These are phyloP conservation scores for Dactylonectria estremocensis DNA, from an alignment of 2,329 filamentous ascomycete species.

Conservation along the genomic window DNA sequence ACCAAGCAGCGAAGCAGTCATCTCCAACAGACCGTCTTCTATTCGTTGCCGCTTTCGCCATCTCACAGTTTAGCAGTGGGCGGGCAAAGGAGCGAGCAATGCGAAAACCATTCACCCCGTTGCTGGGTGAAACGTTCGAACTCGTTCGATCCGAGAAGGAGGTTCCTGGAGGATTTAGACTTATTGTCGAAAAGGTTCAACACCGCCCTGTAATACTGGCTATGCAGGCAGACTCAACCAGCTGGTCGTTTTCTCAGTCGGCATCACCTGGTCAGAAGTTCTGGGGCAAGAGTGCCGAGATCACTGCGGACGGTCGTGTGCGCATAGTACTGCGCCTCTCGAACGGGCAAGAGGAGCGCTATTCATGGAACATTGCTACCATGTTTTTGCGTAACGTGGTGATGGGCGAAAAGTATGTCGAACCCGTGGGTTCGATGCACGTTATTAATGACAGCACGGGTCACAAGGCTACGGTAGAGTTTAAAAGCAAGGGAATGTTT, in stretches of 20 bases:
- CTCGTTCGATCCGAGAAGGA: conserved; percentile 88
- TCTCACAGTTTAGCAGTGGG: conserved; percentile 86
- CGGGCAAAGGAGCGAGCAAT: conserved; percentile 92
- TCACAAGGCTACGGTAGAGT: conserved; percentile 87
- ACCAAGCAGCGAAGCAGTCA: conserved; percentile 77
- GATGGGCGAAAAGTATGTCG: conserved; percentile 97
- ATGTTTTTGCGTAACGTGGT: conserved; percentile 97
- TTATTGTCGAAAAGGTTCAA: conserved; percentile 95
- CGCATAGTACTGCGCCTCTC: conserved; percentile 79
- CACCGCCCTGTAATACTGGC: conserved; percentile 94
- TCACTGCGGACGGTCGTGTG: conserved; percentile 91
- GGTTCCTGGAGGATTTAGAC: conserved; percentile 81
- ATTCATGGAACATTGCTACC: conserved; percentile 90
- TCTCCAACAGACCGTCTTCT: conserved; percentile 79
- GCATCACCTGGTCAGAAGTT: conserved; percentile 95
- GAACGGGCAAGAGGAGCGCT: conserved; percentile 82
- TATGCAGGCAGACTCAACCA: conserved; percentile 88
- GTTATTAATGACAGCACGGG: conserved; percentile 88
- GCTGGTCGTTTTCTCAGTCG: conserved; percentile 90
- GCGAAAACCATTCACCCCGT: conserved; percentile 96
- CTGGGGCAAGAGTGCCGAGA: conserved; percentile 97
- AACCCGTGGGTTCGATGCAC: conserved; percentile 92
- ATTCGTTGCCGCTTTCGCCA: conserved; percentile 90
- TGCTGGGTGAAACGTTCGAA: conserved; percentile 96
- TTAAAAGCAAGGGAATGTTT: conserved; percentile 97